Base-by-base conservation (phyloP, 2,329 filamentous ascomycete genomes). In the Botrytis elliptica region DNA sequence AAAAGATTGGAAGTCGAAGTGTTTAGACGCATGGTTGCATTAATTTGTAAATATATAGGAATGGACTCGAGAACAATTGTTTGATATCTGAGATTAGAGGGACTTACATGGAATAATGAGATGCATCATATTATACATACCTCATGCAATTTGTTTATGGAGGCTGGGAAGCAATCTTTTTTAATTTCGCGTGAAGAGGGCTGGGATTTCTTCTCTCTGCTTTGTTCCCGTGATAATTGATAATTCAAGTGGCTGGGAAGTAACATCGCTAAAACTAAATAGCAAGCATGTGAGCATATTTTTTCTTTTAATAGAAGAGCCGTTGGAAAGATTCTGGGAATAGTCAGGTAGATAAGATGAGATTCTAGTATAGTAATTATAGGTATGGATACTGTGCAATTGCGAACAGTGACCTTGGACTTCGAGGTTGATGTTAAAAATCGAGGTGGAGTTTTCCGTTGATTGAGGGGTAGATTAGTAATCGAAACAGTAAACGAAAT, bases 11-110 rank as follows among this genome's bases (percentile, higher is more conserved):
- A 55, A 63, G 60, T 76, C 59, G 77, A 76, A 46, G 77, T 75
- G 74, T 76, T 77, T 63, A 79, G 74, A 72, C 73, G 77, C 79
- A 81, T 81, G 55, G 66, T 78, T 75, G 72, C 55, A 46, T 44
- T 14, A 63, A 62, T 38, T 63, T 46, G 38, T 36, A 63, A n/a
- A 63, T 36, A 62, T 60, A 60, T 44, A 70, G 57, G 33, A 70
- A 38, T 46, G 9, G 12, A 44, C 57, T 70, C 57, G 68, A 70
- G 68, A 46, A 60, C 40, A 36, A 29, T 36, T 14, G 20, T 40
- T 70, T 70, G 22, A 63, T 63, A 55, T 70, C 40, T 62, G 55
- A 44, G 40, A 70, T 74, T 52, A 73, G 64, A 71, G 64, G 33
- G 70, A 72, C 73, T 67, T 76, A 76, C 74, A 55, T 75, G 72